phyloP scores from a whole-genome alignment of 768 basidiomycete species.

The Tubosaeta sp. region DNA sequence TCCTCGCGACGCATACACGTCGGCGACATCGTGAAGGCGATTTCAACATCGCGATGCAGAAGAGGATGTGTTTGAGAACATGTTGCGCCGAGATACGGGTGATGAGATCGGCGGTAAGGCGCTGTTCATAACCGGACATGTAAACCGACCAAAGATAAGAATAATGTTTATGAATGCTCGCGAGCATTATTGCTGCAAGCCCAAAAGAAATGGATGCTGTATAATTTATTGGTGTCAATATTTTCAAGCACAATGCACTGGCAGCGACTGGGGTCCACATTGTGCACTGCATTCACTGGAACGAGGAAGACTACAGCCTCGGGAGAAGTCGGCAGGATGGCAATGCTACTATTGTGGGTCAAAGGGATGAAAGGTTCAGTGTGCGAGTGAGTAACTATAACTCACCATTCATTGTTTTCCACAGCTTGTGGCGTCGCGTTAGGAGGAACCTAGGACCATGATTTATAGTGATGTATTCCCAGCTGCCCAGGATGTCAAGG shows the following conservation, averaged over 20 bases:
- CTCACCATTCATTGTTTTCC: slow-evolving; percentile 9
- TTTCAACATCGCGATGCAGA: not conserved
- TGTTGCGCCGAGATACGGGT: slow-evolving; percentile 7
- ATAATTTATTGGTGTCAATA: too few species aligned
- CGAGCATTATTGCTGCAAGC: slow-evolving; percentile 9
- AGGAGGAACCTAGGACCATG: too few species aligned
- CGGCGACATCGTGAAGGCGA: slow-evolving; percentile 6
- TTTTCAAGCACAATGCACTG: slow-evolving; percentile 4
- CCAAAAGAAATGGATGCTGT: slow-evolving; percentile 7
- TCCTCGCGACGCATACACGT: slow-evolving; percentile 15
- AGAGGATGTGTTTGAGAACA: not conserved
- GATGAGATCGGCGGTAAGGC: slow-evolving; percentile 5
- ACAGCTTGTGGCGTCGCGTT: slow-evolving; percentile 6
- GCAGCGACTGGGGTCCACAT: not conserved
- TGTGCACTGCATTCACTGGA: slow-evolving; percentile 8
- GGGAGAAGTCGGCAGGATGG: slow-evolving; percentile 1
- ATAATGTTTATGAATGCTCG: not conserved
- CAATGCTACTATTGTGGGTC: not conserved
- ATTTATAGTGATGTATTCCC: too few species aligned
- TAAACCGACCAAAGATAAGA: not conserved
- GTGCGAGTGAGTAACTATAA: not conserved
- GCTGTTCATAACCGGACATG: slow-evolving; percentile 1
- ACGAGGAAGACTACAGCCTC: slow-evolving; percentile 8
- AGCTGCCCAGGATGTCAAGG: too few species aligned
- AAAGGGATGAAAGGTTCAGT: not conserved